phyloP scores from a whole-genome alignment of 768 basidiomycete genomes.

The Mycena albidolilacea region DNA sequence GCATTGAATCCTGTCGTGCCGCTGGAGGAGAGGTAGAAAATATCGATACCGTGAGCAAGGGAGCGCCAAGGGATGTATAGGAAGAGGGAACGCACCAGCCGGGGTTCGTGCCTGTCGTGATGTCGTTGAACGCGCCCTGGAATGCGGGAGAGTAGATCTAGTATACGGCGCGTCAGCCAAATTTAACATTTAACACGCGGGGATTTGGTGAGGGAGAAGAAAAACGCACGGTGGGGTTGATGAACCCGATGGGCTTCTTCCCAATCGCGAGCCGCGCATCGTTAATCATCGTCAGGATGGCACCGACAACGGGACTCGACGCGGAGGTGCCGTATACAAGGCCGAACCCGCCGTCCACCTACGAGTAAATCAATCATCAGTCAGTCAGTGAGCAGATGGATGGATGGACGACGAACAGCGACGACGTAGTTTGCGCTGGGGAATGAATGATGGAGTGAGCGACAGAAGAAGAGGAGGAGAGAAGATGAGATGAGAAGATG shows the following conservation, averaged over 20 bases:
- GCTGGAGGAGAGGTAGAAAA: not conserved
- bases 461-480: conserved; percentile 2
- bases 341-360: conserved; percentile 56
- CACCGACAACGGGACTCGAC: conserved; percentile 61
- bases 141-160: conserved; percentile 63
- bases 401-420: conserved; percentile 46
- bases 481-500: not conserved
- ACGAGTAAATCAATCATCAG: conserved; percentile 1
- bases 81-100: conserved; percentile 49
- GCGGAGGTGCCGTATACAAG: conserved; percentile 66
- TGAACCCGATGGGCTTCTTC: conserved; percentile 64
- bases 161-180: too few relatives aligned
- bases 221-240: conserved; percentile 53
- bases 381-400: not conserved
- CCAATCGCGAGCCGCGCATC: conserved; percentile 61
- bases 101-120: conserved; percentile 59
- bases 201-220: not conserved
- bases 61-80: not conserved
- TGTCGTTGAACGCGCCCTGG: conserved; percentile 62
- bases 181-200: too few relatives aligned
- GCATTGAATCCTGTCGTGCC: conserved; percentile 53
- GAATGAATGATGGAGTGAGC: conserved; percentile 5
- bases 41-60: not conserved
- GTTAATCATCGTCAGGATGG: conserved; percentile 66
- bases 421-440: conserved; percentile 61